Evolutionary conservation across 1,284 basidiomycete genomes (phyloP).

Genomic region (Ceratobasidium theobromae): DNA sequence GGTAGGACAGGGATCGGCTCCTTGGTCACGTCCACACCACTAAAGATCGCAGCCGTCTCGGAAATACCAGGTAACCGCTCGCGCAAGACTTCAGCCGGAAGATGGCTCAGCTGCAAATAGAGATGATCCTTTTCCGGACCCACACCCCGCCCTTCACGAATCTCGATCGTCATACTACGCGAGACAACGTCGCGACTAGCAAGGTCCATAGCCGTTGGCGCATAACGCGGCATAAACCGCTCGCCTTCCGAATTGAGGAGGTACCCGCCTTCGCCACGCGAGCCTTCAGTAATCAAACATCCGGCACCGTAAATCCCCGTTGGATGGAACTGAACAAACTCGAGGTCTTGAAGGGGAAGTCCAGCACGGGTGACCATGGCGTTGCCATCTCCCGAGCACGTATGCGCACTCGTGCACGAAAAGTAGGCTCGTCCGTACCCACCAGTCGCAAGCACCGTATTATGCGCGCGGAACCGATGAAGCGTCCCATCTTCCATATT

Average conservation of each 20-base stretch:
- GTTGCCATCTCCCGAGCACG: constrained; percentile 98
- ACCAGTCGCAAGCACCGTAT: constrained; percentile 97
- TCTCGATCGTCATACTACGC: constrained; percentile 98
- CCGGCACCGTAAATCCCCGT: constrained; percentile 99
- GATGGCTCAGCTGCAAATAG: constrained; percentile 95
- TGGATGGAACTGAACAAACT: constrained; percentile 99
- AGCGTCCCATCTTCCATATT: constrained; percentile 99
- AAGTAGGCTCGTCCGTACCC: constrained; percentile 99
- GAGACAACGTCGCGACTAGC: constrained; percentile 99
- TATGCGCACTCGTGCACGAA: constrained; percentile 98
- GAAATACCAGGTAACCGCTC: constrained; percentile 99
- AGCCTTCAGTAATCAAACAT: constrained; percentile 98
- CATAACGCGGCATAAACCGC: constrained; percentile 99
- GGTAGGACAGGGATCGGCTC: constrained; percentile 97
- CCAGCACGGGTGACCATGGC: constrained; percentile 98
- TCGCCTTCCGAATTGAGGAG: constrained; percentile 98
- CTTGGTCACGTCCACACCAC: constrained; percentile 99
- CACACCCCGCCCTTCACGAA: constrained; percentile 98
- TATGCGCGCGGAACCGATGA: constrained; percentile 97
- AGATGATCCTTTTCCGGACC: constrained; percentile 99
- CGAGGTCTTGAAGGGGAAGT: constrained; percentile 93
- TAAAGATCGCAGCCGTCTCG: constrained; percentile 98
- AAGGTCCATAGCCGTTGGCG: constrained; percentile 98
- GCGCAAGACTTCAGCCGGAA: constrained; percentile 94
- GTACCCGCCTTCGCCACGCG: constrained; percentile 99